Base-by-base conservation (phyloP, 2,329 filamentous ascomycete genomes). In the Aspergillus sp. region DNA sequence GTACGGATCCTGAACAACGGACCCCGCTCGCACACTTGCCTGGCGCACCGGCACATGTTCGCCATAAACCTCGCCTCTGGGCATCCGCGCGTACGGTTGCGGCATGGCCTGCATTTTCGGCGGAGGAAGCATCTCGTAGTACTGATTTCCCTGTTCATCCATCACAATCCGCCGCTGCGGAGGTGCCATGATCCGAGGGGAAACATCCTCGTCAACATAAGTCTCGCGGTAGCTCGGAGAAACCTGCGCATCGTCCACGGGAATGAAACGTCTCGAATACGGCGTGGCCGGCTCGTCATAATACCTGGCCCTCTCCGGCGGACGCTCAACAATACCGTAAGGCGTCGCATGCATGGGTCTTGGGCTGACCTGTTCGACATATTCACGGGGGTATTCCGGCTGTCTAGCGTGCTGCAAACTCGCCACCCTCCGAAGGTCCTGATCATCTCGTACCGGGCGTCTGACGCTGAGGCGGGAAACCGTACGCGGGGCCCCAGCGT, bases 131-230 rank as follows among this genome's bases (percentile, higher is more conserved):
- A 68, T 66, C 41, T 76, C 74, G 39, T 75, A 74, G 61, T 88
- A 95, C 53, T 85, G 78, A 53, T 84, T 83, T 25, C 86, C 86
- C 57, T 79, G 84, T 40, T 83, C 77, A 59, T 95, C 88, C 34
- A 93, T 69, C 20, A 93, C 70, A 41, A 94, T 80, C 40, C 80
- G 76, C 34, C 78, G 67, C 28, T 73, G 64, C 12, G 73, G 69
- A 5, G 73, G 67, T 30, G 67, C 67, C 62, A 73, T 68, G 33
- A 56, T 48, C 24, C 64, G 66, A 26, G 56, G 52, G 20, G 66
- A 63, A 19, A 70, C 63, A 16, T 52, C 51, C 24, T 57, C 58
- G 31, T 63, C 60, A 26, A 59, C 57, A 39, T 64, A 66, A n/a
- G 56, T 40, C 29, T 63, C 60, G 13, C 55, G 58, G 34, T 60